phyloP scores from a whole-genome alignment of 495 filamentous ascomycete genomes.

The Penicillium longicatenatum region DNA sequence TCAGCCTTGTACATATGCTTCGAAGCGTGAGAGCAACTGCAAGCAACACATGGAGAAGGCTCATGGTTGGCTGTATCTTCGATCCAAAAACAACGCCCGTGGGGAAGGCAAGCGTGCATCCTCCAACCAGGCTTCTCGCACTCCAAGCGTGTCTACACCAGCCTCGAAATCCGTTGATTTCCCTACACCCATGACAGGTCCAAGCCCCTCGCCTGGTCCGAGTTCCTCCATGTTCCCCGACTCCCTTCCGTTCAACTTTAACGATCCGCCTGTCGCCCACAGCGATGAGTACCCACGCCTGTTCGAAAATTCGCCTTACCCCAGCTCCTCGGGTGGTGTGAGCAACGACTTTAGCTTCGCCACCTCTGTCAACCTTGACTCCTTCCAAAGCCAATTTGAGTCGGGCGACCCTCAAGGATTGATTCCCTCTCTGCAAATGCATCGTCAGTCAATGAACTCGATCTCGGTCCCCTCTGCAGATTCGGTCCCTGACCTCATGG shows the following conservation, averaged over 20 bases:
- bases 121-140: conserved; percentile 28
- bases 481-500: conserved; percentile 28
- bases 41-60: conserved; percentile 99
- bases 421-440: conserved; percentile 26
- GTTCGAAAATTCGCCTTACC: conserved; percentile 23
- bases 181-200: conserved; percentile 30
- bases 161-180: conserved; percentile 45
- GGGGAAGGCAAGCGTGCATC: conserved; percentile 46
- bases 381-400: conserved; percentile 50
- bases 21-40: conserved; percentile 95
- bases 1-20: conserved; percentile 85
- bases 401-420: conserved; percentile 53
- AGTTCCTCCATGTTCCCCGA: conserved; percentile 20
- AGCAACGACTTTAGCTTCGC: conserved; percentile 23
- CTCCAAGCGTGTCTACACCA: conserved; percentile 57
- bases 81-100: conserved; percentile 87
- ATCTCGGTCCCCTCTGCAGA: conserved; percentile 28
- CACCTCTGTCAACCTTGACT: conserved; percentile 48
- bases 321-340: conserved; percentile 11
- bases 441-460: conserved; percentile 31
- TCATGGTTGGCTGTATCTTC: conserved; percentile 85
- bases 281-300: conserved; percentile 30
- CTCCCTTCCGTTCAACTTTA: conserved; percentile 29
- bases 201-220: conserved; percentile 29
- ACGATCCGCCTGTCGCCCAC: conserved; percentile 28